Conservation (phyloP, 2,329 filamentous ascomycete genomes). For the Leptographium lundbergii region DNA sequence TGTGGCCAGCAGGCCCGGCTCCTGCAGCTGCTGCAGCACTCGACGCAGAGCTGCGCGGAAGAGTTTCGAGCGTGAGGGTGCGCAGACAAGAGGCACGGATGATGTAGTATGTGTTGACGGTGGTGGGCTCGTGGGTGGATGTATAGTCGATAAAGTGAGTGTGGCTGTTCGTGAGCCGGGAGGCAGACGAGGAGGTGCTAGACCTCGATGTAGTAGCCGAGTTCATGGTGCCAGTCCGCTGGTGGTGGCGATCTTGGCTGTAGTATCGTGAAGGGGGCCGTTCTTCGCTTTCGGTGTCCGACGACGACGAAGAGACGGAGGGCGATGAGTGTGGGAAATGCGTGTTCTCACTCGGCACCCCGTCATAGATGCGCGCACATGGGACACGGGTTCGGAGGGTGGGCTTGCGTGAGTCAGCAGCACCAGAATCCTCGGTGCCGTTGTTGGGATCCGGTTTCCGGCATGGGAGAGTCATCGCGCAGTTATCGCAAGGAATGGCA, state of each 20-base stretch:
- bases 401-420: conserved; percentile 32
- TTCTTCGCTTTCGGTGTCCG: conserved; percentile 39
- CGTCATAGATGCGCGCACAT: conserved; percentile 42
- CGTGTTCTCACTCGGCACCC: conserved; percentile 28
- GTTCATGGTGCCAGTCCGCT: conserved; percentile 28
- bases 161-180: conserved; percentile 29
- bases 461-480: conserved; percentile 50
- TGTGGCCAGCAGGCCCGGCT: conserved; percentile 22
- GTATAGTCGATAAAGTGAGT: conserved; percentile 56
- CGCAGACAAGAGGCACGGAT: conserved; percentile 54
- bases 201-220: conserved; percentile 38
- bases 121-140: conserved; percentile 52
- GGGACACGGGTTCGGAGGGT: conserved; percentile 48
- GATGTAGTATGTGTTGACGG: conserved; percentile 51
- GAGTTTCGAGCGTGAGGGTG: conserved; percentile 53
- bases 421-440: too few species aligned
- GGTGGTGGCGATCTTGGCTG: conserved; percentile 7
- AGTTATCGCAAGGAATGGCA: conserved; percentile 55
- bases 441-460: background rate
- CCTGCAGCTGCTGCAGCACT: conserved; percentile 21
- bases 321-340: conserved; percentile 37
- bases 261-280: conserved; percentile 18
- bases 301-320: conserved; percentile 23
- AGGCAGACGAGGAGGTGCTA: conserved; percentile 34
- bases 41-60: conserved; percentile 40